Percentiles rank a stretch among this genome's conserved stretches.
These are phyloP conservation scores for Paramecium primaurelia DNA, from an alignment of 73 alveolate species.

Conservation along the genomic window DNA sequence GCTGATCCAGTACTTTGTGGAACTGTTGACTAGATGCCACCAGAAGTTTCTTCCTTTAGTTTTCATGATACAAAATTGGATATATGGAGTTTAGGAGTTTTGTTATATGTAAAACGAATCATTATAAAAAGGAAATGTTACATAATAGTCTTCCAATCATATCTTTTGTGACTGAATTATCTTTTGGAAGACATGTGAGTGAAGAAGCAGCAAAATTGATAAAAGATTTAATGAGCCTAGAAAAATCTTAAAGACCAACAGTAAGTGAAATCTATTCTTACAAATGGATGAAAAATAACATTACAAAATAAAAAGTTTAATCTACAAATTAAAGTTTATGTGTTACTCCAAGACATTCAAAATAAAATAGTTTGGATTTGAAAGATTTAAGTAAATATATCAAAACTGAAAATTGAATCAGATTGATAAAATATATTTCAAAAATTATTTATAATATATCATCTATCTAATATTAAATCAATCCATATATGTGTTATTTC, in stretches of 20 bases:
- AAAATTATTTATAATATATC: background rate
- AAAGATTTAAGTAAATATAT: background rate
- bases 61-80: background rate
- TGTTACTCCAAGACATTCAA: background rate
- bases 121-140: conserved; percentile 8
- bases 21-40: conserved; percentile 43
- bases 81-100: conserved; percentile 34
- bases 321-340: background rate
- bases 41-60: conserved; percentile 8
- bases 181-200: background rate
- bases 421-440: background rate
- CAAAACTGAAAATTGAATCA: background rate
- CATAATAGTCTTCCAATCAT: background rate
- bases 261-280: background rate
- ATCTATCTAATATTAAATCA: background rate
- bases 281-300: background rate
- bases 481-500: too few species aligned
- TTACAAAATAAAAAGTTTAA: background rate
- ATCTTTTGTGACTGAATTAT: background rate
- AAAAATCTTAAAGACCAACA: background rate
- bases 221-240: background rate
- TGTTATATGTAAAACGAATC: background rate
- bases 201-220: background rate
- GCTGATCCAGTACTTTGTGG: conserved; percentile 33
- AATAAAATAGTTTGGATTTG: background rate